Evolutionary conservation across 2,329 filamentous ascomycete species (phyloP), one percentile per base, ranked within the genome.

Genomic region (Cladosporium sp.): DNA sequence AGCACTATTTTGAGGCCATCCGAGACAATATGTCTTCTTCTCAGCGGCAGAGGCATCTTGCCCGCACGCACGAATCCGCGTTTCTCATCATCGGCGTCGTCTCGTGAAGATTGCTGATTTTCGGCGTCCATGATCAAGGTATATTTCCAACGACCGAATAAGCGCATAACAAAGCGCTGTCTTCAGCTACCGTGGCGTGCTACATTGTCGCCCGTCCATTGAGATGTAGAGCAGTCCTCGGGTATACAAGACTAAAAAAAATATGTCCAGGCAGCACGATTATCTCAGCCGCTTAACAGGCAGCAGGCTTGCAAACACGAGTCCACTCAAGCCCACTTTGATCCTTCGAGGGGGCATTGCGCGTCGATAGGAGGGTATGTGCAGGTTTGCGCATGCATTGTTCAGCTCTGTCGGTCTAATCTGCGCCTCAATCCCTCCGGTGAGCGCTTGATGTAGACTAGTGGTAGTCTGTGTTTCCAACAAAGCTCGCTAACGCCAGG

Each of bases 51-150:
- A 12, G 55, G 55, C n/a, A 58, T 4, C 6, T 21, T 36, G n/a
- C 55, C 55, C 12, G 24, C 55, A 7, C n/a, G 21, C 21, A 58
- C 11, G n/a, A 41, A 58, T 34, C 30, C 8, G 12, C 26, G 6
- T 18, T 55, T 55, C 52, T 36, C 30, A 18, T 12, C 21, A 28
- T 11, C 6, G 28, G 4, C 18, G 51, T 55, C 15, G n/a, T 34
- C 28, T 12, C 4, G 51, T 12, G 26, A 26, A 32, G 30, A 32
- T 32, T 32, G 36, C 14, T 55, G 52, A 6, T 32, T 55, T 55
- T 55, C 52, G 52, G 52, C n/a, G 28, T 55, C 52, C 52, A 55
- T 55, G 49, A 52, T 52, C 21, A 44, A 44, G 2, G 38, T 44
- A n/a, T n/a, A n/a, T n/a, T 10, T 18, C 18, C 1, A n/a, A 44